Percentiles rank a stretch among this genome's conserved stretches.
phyloP scores from a whole-genome alignment of 495 filamentous ascomycete species.

The Aspergillus sclerotioniger region DNA sequence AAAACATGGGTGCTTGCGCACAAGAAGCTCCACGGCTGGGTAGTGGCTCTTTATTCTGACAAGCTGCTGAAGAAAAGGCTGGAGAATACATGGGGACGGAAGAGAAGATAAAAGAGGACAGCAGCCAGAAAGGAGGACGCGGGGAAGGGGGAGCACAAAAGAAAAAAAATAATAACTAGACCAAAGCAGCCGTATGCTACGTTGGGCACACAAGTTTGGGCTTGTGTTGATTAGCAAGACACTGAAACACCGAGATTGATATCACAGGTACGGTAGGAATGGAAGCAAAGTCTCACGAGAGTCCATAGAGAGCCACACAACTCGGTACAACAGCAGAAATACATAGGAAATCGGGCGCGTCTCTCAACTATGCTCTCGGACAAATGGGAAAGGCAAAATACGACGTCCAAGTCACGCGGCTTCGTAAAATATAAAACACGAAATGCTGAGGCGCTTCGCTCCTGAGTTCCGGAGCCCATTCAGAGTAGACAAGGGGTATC shows the following conservation, averaged over 20 bases:
- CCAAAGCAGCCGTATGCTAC: constrained; percentile 9
- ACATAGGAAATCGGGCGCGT: constrained; percentile 1
- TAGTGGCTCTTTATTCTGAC: neutral
- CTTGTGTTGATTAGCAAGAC: constrained; percentile 1
- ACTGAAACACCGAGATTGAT: constrained; percentile 12
- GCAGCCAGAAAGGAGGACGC: neutral
- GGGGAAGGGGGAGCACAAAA: constrained; percentile 1
- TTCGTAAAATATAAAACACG: constrained; percentile 2
- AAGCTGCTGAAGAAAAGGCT: neutral
- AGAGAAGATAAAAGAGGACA: constrained; percentile 6
- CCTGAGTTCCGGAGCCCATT: neutral
- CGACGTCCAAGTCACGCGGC: constrained; percentile 6
- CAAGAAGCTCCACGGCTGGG: too few relatives aligned
- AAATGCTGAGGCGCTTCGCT: neutral
- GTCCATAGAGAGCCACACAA: neutral
- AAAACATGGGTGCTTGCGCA: neutral
- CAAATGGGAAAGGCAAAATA: constrained; percentile 1
- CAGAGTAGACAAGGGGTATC: neutral
- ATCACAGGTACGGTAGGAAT: constrained; percentile 5
- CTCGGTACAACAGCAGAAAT: neutral
- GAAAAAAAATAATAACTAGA: constrained; percentile 3
- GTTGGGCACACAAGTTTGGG: constrained; percentile 5
- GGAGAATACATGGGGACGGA: constrained; percentile 11
- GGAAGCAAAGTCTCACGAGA: neutral
- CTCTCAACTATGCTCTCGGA: constrained; percentile 11